Conservation (phyloP, 2,329 filamentous ascomycete species). For the Colletotrichum neosansevieriae region DNA sequence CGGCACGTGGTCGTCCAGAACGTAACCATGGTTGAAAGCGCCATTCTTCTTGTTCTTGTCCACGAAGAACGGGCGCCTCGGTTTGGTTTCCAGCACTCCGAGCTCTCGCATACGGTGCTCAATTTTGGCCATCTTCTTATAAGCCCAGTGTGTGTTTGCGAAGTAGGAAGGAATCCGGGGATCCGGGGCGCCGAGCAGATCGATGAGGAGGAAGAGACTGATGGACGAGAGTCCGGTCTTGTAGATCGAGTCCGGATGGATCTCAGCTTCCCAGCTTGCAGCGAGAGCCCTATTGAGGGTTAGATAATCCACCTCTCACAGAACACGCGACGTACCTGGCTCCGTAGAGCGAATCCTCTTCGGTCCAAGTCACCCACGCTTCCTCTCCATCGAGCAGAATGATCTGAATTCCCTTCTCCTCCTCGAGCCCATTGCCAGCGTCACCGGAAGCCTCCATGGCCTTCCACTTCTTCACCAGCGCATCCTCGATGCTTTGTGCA, state of each 20-base stretch:
- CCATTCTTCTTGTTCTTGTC: slow-evolving; percentile 67
- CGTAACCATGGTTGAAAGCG: slow-evolving; percentile 60
- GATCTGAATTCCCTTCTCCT: slow-evolving; percentile 87
- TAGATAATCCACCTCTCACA: background rate
- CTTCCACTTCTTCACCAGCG: slow-evolving; percentile 85
- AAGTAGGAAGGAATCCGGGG: slow-evolving; percentile 89
- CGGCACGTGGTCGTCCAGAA: slow-evolving; percentile 91
- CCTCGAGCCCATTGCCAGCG: slow-evolving; percentile 69
- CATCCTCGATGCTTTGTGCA: slow-evolving; percentile 82
- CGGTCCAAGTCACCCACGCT: slow-evolving; percentile 85
- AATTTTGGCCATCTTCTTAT: slow-evolving; percentile 78
- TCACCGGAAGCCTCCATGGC: slow-evolving; percentile 73
- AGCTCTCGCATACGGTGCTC: slow-evolving; percentile 80
- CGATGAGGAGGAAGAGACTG: slow-evolving; percentile 89
- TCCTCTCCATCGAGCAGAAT: slow-evolving; percentile 94
- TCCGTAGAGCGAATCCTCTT: slow-evolving; percentile 88
- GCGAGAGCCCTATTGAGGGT: slow-evolving; percentile 71
- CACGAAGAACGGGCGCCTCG: slow-evolving; percentile 70
- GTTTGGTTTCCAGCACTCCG: slow-evolving; percentile 71
- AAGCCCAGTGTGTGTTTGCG: slow-evolving; percentile 92
- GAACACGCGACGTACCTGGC: slow-evolving; percentile 68
- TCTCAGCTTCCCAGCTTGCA: slow-evolving; percentile 79
- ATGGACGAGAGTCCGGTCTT: slow-evolving; percentile 82
- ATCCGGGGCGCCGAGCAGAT: slow-evolving; percentile 79
- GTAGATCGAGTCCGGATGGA: slow-evolving; percentile 81